Percentiles rank a stretch among this genome's conserved stretches.
Evolutionary conservation across 2,329 filamentous ascomycete species (phyloP).

Genomic region (Penicillium sp.): DNA sequence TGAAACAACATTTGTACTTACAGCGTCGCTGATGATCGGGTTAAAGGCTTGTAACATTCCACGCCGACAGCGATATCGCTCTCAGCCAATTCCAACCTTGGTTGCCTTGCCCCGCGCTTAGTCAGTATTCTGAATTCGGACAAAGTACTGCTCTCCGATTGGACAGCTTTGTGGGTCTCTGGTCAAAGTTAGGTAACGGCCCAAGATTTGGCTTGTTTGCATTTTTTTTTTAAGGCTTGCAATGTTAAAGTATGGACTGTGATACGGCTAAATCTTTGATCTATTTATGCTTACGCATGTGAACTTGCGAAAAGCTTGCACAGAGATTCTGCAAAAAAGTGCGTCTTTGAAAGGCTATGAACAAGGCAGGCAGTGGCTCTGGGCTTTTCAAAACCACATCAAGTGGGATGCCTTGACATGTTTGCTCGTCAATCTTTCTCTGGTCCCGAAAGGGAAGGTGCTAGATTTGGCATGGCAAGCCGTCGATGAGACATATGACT

Average conservation of each 20-base stretch:
- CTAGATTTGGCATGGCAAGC: slow-evolving; percentile 4
- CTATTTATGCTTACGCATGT: neutral
- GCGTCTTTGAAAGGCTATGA: slow-evolving; percentile 12
- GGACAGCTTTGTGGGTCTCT: neutral
- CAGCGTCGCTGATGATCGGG: slow-evolving; percentile 19
- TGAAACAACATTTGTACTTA: slow-evolving; percentile 17
- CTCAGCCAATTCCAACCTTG: slow-evolving; percentile 9
- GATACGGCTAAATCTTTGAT: neutral
- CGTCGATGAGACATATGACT: slow-evolving; percentile 11
- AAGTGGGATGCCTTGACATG: slow-evolving; percentile 21
- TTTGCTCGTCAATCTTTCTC: slow-evolving; percentile 13
- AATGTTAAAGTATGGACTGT: too few species aligned
- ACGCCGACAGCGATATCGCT: slow-evolving; percentile 34
- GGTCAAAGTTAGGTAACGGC: neutral
- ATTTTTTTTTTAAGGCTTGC: too few species aligned
- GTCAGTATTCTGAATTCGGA: slow-evolving; percentile 5
- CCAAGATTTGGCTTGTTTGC: slow-evolving; percentile 1
- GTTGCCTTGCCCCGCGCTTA: slow-evolving; percentile 19
- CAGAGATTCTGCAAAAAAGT: slow-evolving; percentile 18
- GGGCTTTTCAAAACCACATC: slow-evolving; percentile 21
- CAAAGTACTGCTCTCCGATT: slow-evolving; percentile 9
- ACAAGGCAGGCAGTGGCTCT: slow-evolving; percentile 16
- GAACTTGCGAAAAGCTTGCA: slow-evolving; percentile 8
- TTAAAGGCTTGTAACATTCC: slow-evolving; percentile 22
- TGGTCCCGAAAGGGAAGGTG: neutral